Evolutionary conservation across 306 rosid genomes (phyloP).

Genomic region (Alnus rubra): DNA sequence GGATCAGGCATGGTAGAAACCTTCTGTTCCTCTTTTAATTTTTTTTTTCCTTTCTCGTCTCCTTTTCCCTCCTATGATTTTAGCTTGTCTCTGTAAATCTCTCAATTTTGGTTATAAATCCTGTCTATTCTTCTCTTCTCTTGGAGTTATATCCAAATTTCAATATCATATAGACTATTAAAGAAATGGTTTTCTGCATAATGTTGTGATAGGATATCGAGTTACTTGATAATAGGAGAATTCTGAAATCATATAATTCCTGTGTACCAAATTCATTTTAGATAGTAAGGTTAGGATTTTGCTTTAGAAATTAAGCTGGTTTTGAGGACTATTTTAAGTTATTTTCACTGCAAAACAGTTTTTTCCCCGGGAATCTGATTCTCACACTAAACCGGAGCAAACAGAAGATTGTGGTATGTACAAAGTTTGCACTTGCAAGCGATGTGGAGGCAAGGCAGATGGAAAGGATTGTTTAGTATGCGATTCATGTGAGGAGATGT

Average conservation of each 20-base stretch:
- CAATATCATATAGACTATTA: background rate
- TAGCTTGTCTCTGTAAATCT: background rate
- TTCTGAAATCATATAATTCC: conserved; percentile 23
- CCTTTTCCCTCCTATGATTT: conserved; percentile 17
- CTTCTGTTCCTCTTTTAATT: background rate
- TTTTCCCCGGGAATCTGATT: conserved; percentile 46
- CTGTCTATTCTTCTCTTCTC: background rate
- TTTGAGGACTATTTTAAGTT: conserved; percentile 29
- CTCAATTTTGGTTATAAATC: background rate
- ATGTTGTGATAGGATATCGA: conserved; percentile 2
- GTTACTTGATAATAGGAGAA: conserved; percentile 16
- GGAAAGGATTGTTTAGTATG: conserved; percentile 82
- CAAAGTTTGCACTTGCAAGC: conserved; percentile 60
- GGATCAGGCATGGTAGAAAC: background rate
- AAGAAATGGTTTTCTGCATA: background rate
- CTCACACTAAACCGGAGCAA: conserved; percentile 60
- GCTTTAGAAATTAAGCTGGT: conserved; percentile 18
- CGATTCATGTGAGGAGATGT: conserved; percentile 95
- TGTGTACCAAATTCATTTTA: conserved; percentile 22
- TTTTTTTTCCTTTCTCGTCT: background rate
- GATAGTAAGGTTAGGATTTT: conserved; percentile 27
- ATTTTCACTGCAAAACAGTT: conserved; percentile 45
- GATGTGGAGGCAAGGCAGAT: conserved; percentile 70
- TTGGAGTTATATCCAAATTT: background rate
- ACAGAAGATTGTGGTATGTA: conserved; percentile 40